A percentile compares a stretch with the other conserved stretches of the same genome.
phyloP scores from a whole-genome alignment of 345 rosid genomes.

The Corymbia maculata region DNA sequence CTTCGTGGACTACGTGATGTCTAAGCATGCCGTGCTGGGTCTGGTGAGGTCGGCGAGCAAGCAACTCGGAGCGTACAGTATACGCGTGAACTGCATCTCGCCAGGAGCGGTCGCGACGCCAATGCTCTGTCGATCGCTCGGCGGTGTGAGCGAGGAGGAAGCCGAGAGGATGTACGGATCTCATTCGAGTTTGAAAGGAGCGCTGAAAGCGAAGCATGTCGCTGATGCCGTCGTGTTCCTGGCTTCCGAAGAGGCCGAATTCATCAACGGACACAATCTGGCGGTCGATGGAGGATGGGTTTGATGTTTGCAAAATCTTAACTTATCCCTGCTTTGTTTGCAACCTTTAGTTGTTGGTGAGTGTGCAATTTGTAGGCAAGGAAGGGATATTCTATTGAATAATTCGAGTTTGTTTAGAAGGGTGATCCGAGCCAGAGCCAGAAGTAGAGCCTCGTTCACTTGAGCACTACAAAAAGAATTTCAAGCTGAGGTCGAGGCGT shows the following conservation, averaged over 20 bases:
- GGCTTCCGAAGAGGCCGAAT: not conserved
- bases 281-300: not conserved
- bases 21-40: slow-evolving; percentile 20
- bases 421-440: not conserved
- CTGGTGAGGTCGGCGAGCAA: slow-evolving; percentile 14
- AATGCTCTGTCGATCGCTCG: not conserved
- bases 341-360: no score
- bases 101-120: slow-evolving; percentile 16
- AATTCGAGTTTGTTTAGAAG: not conserved
- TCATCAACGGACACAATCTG: not conserved
- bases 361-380: no score
- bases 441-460: not conserved
- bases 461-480: not conserved
- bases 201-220: not conserved
- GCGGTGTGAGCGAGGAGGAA: not conserved
- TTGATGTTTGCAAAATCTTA: not conserved
- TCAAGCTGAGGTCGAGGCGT: not conserved
- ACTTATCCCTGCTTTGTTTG: not conserved
- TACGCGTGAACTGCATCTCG: slow-evolving; percentile 22
- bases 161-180: not conserved
- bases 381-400: no score
- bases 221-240: not conserved
- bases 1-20: slow-evolving; percentile 9
- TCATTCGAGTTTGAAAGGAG: not conserved
- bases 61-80: slow-evolving; percentile 12